Conservation (phyloP, 2,329 filamentous ascomycete genomes). For the Ceratocystis ficicola region DNA sequence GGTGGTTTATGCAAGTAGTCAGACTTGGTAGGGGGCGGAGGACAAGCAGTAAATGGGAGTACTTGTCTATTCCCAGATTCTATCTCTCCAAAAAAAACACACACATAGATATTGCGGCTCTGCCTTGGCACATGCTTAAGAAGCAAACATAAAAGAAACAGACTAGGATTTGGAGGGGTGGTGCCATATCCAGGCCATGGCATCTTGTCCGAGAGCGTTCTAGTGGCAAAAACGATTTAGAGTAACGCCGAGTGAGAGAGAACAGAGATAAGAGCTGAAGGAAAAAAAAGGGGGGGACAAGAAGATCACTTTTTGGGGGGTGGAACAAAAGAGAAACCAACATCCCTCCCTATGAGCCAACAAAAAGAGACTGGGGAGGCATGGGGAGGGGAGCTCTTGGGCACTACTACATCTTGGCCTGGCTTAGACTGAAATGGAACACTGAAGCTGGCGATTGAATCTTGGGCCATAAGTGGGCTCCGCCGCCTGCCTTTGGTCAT, state of each 20-base stretch:
- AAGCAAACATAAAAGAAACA: slow-evolving; percentile 1
- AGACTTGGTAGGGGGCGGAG: background rate
- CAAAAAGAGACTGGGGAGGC: background rate
- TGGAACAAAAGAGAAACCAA: background rate
- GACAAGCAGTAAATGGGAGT: background rate
- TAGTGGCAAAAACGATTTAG: background rate
- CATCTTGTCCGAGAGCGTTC: background rate
- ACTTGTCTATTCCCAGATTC: background rate
- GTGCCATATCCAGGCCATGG: background rate
- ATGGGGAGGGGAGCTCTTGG: background rate
- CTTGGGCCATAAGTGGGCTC: background rate
- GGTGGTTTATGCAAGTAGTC: too few relatives aligned
- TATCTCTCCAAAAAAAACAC: too few relatives aligned
- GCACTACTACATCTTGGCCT: background rate
- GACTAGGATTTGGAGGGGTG: background rate
- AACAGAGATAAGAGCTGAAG: slow-evolving; percentile 7
- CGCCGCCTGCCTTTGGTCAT: background rate
- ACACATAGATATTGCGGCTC: slow-evolving; percentile 2
- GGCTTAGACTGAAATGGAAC: background rate
- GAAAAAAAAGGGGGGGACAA: background rate
- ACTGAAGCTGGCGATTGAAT: background rate
- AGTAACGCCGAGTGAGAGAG: slow-evolving; percentile 5
- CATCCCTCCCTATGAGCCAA: background rate
- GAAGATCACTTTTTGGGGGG: background rate
- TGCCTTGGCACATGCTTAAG: slow-evolving; percentile 6